These are phyloP conservation scores for Marasmius fiardii DNA, from an alignment of 1,284 basidiomycete species.

Conservation along the genomic window DNA sequence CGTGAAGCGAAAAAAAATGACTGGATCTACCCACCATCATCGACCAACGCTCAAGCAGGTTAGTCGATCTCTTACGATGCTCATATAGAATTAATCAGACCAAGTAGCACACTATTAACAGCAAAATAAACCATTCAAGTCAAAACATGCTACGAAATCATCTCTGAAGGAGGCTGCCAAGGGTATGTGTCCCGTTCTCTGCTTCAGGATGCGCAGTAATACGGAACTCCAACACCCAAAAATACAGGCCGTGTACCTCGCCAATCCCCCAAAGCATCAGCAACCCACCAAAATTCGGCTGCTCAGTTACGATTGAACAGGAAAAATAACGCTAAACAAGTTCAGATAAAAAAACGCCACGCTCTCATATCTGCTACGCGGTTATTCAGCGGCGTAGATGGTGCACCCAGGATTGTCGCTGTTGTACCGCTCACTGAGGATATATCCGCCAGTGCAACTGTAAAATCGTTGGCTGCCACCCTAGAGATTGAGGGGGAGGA, in stretches of 20 bases:
- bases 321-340: slow-evolving; percentile 78
- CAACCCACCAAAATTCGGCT: slow-evolving; percentile 35
- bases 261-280: slow-evolving; percentile 48
- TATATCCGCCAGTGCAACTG: slow-evolving; percentile 49
- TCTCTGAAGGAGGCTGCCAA: slow-evolving; percentile 80
- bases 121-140: slow-evolving; percentile 90
- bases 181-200: slow-evolving; percentile 42
- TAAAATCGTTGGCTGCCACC: slow-evolving; percentile 61
- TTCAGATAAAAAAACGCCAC: slow-evolving; percentile 68
- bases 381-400: slow-evolving; percentile 74
- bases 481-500: slow-evolving; percentile 58
- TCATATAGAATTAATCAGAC: slow-evolving; percentile 4
- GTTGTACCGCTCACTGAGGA: slow-evolving; percentile 77
- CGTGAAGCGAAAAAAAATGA: slow-evolving; percentile 26
- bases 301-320: slow-evolving; percentile 68
- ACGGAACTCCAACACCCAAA: not conserved
- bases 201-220: not conserved
- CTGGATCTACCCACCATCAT: slow-evolving; percentile 51
- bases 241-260: slow-evolving; percentile 51
- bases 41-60: slow-evolving; percentile 86
- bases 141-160: slow-evolving; percentile 83
- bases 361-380: slow-evolving; percentile 67
- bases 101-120: slow-evolving; percentile 24
- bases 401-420: slow-evolving; percentile 77
- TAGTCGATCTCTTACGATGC: slow-evolving; percentile 14